Conservation (phyloP, 345 rosid genomes). For the Bruguiera gymnorhiza region DNA sequence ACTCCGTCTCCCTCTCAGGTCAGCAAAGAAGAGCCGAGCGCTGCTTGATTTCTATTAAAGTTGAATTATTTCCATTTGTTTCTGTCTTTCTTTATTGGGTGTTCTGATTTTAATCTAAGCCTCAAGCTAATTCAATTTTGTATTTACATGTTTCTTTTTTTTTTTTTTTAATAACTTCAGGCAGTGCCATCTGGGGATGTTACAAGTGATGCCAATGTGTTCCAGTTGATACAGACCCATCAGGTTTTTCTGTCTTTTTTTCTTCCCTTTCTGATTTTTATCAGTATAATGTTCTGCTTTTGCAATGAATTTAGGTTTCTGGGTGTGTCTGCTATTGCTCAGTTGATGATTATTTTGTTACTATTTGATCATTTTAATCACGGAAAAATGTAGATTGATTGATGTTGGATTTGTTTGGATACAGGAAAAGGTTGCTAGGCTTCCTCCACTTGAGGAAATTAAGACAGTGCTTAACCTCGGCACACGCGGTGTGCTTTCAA, state of each 20-base stretch:
- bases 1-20: slow-evolving; percentile 62
- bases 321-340: background rate
- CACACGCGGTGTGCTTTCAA: slow-evolving; percentile 68
- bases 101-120: background rate
- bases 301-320: background rate
- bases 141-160: background rate
- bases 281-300: background rate
- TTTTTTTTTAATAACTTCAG: slow-evolving; percentile 33
- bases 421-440: slow-evolving; percentile 82
- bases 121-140: background rate
- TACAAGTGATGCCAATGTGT: slow-evolving; percentile 42
- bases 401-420: slow-evolving; percentile 13
- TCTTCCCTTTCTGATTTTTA: background rate
- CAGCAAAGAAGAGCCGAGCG: background rate
- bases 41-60: background rate
- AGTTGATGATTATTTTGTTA: background rate
- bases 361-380: background rate
- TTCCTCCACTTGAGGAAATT: slow-evolving; percentile 75
- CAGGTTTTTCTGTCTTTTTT: slow-evolving; percentile 42
- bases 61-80: too few relatives aligned
- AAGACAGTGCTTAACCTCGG: slow-evolving; percentile 61
- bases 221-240: slow-evolving; percentile 73
- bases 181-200: slow-evolving; percentile 53
- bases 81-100: background rate
- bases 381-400: slow-evolving; percentile 4